Conservation (phyloP, 1,139 yeast genomes). For the Scheffersomyces titani region DNA sequence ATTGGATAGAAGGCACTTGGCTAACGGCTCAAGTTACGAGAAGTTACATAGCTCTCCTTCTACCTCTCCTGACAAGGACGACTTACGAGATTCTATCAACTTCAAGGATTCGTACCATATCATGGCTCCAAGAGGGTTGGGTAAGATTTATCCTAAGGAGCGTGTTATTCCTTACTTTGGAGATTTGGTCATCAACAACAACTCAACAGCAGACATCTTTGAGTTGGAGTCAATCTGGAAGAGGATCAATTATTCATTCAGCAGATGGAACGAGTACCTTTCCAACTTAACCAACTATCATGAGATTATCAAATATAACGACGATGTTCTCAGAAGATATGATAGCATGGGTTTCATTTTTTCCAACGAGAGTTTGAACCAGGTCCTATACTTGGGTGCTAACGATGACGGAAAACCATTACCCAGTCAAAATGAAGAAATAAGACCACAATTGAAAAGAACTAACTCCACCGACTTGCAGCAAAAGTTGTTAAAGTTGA, state of each 20-base stretch:
- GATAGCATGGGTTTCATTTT: slow-evolving; percentile 50
- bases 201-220: slow-evolving; percentile 44
- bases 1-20: slow-evolving; percentile 71
- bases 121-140: slow-evolving; percentile 88
- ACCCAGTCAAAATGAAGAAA: slow-evolving; percentile 17
- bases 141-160: slow-evolving; percentile 72
- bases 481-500: slow-evolving; percentile 29
- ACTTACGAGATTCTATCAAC: slow-evolving; percentile 5
- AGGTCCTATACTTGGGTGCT: slow-evolving; percentile 44
- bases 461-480: slow-evolving; percentile 15
- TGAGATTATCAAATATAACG: slow-evolving; percentile 45
- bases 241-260: slow-evolving; percentile 71
- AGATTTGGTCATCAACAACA: slow-evolving; percentile 53
- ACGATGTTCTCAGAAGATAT: slow-evolving; percentile 44
- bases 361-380: slow-evolving; percentile 48
- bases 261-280: slow-evolving; percentile 77
- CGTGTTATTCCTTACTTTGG: slow-evolving; percentile 91
- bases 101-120: slow-evolving; percentile 61
- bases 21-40: slow-evolving; percentile 28
- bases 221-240: slow-evolving; percentile 68
- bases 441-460: slow-evolving; percentile 1
- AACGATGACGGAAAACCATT: slow-evolving; percentile 32
- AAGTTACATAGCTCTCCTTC: slow-evolving; percentile 5
- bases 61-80: slow-evolving; percentile 6
- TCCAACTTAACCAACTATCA: slow-evolving; percentile 37